Conservation (phyloP, 164 flowering plant genomes). For the Tinospora cordifolia region DNA sequence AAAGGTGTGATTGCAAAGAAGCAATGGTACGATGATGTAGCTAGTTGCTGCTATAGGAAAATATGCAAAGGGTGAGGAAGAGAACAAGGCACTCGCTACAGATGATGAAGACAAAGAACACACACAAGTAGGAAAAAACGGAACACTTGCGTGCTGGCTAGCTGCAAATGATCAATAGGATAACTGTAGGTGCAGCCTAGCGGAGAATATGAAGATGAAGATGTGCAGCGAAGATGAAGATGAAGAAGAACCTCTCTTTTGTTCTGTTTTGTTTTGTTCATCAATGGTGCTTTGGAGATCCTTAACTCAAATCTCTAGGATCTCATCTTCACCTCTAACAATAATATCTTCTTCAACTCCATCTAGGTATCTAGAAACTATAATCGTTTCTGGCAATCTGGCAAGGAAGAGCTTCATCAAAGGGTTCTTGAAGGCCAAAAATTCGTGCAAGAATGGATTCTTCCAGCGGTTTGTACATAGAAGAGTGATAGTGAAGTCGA, state of each 20-base stretch:
- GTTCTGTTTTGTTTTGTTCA: neutral
- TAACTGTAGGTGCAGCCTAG: too few species aligned
- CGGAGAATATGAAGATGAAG: too few species aligned
- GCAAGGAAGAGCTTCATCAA: slow-evolving; percentile 19
- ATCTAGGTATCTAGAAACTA: slow-evolving; percentile 13
- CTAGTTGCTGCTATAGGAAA: too few species aligned
- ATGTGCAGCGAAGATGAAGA: too few species aligned
- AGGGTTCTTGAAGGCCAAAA: slow-evolving; percentile 13
- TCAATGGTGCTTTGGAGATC: slow-evolving; percentile 42
- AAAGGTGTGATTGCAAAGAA: too few species aligned
- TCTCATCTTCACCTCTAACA: slow-evolving; percentile 12
- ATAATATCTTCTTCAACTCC: slow-evolving; percentile 36
- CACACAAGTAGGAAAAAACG: too few species aligned
- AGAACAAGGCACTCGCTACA: too few species aligned
- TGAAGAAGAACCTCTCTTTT: neutral
- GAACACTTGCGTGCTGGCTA: too few species aligned
- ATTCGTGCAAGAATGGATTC: slow-evolving; percentile 23
- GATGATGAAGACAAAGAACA: too few species aligned
- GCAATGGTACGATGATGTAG: too few species aligned
- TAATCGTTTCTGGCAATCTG: slow-evolving; percentile 19
- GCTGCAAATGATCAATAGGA: too few species aligned
- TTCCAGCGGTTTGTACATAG: slow-evolving; percentile 43
- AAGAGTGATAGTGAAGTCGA: slow-evolving; percentile 19
- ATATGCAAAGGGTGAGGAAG: too few species aligned
- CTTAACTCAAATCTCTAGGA: slow-evolving; percentile 29